Base-by-base conservation (phyloP, 495 filamentous ascomycete genomes). In the Penicillium coffeae region DNA sequence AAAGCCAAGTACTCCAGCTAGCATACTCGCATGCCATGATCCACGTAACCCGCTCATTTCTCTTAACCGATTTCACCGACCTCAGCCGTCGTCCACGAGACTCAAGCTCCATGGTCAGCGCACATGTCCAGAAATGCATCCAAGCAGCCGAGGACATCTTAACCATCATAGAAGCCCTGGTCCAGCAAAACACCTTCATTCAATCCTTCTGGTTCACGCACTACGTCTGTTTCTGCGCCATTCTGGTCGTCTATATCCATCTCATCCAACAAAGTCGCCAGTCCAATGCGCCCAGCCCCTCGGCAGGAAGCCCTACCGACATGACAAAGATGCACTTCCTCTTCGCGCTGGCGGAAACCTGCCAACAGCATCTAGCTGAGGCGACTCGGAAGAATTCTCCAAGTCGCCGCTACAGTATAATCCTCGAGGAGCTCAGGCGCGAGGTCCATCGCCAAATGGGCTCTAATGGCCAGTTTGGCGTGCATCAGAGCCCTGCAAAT, bases 21-120 rank as follows among this genome's bases (percentile, higher is more conserved):
- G 72, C 79, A 10, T 73, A 77, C 48, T 68, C 64, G 4, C 78
- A 82, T 47, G 75, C 76, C 3, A 68, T 73, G 44, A 81, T 84
- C 27, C 71, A 82, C 25, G 63, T 74, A 8, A 76, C 69, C n/a
- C 71, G 81, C n/a, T 77, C 75, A 34, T 77, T 81, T 21, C 65
- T 84, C 20, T 59, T 82, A 8, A 73, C 68, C 42, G 74, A 77
- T 45, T 78, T 77, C 45, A 71, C 73, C 16, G 66, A 76, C 47
- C 57, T 73, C 14, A 68, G 63, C 45, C 65, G 67, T 21, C 45
- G 65, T 25, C 62, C 68, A 8, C 41, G 49, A 48, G 56, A 64
- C n/a, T 60, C 66, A 6, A 55, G 63, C 45, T 58, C 63, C 6
- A 58, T 57, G 21, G 52, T 68, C 41, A 58, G 65, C 41, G 62